These are phyloP conservation scores for Trichoderma afroharzianum DNA, from an alignment of 2,329 filamentous ascomycete species.

Conservation along the genomic window DNA sequence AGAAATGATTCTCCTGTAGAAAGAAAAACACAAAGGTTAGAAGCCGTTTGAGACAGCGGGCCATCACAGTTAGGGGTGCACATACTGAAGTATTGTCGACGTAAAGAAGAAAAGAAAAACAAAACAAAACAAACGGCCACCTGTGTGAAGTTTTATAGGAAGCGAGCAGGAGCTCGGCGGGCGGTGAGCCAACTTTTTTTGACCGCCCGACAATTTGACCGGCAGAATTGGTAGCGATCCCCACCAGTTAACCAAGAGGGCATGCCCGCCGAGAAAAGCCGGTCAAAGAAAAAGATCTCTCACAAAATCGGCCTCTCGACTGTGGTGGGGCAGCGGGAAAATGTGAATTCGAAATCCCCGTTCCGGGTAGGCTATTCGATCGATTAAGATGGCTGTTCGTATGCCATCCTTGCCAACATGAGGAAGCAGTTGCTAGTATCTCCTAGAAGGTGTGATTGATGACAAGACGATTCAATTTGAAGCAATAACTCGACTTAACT, in stretches of 20 bases:
- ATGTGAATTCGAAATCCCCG: neutral
- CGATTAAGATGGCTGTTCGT: neutral
- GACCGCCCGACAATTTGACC: slow-evolving; percentile 16
- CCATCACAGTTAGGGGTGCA: slow-evolving; percentile 32
- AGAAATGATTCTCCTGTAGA: slow-evolving; percentile 83
- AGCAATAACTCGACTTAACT: neutral
- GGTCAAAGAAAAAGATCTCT: neutral
- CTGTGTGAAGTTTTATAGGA: slow-evolving; percentile 31
- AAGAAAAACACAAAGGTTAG: slow-evolving; percentile 20
- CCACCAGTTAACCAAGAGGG: neutral
- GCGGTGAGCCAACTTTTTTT: slow-evolving; percentile 7
- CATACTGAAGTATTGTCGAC: slow-evolving; percentile 61
- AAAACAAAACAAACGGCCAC: slow-evolving; percentile 31
- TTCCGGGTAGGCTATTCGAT: neutral
- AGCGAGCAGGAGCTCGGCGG: neutral
- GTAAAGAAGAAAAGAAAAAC: slow-evolving; percentile 53
- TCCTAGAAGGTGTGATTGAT: neutral
- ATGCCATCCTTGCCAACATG: neutral
- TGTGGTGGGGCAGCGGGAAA: neutral
- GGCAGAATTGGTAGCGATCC: neutral
- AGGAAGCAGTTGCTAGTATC: neutral
- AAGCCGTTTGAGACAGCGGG: slow-evolving; percentile 12
- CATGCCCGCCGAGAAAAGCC: neutral
- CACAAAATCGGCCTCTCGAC: neutral
- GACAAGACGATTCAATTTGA: neutral